A percentile compares a stretch with the other conserved stretches of the same genome.
These are phyloP conservation scores for Jamesozyma spencerorum DNA, from an alignment of 805 yeast genomes.

Conservation along the genomic window DNA sequence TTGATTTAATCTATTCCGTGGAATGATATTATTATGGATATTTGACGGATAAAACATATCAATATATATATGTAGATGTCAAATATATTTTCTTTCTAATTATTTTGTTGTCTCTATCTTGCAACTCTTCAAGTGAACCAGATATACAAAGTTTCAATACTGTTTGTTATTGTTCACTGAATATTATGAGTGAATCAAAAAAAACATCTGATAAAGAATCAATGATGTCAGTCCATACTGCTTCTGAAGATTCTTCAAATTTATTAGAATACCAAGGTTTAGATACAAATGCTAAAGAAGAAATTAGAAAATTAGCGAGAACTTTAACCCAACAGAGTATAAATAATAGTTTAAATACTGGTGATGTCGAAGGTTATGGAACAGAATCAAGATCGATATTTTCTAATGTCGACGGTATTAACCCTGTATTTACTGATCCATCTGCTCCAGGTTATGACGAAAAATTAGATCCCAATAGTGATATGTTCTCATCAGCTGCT, in stretches of 20 bases:
- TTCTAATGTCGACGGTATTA: constrained; percentile 10
- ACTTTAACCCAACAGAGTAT: constrained; percentile 21
- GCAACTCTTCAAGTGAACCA: too few species aligned
- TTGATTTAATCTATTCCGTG: too few species aligned
- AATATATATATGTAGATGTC: too few species aligned
- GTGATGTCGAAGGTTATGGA: background rate
- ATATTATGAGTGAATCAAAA: too few species aligned
- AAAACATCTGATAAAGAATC: too few species aligned
- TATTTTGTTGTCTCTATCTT: too few species aligned
- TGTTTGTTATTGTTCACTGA: too few species aligned
- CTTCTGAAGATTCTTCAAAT: background rate
- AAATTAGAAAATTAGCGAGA: constrained; percentile 34
- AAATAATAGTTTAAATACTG: background rate
- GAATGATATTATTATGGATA: too few species aligned
- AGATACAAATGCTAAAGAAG: constrained; percentile 22
- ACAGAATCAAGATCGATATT: constrained; percentile 7
- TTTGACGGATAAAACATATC: too few species aligned
- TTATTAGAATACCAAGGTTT: constrained; percentile 24
- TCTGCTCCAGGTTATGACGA: constrained; percentile 31
- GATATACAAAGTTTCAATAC: too few species aligned
- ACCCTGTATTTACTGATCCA: constrained; percentile 12
- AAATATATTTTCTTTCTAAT: too few species aligned
- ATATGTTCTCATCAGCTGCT: constrained; percentile 44
- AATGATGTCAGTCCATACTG: too few species aligned
- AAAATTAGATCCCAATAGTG: constrained; percentile 48